These are phyloP conservation scores for Lichtheimia corymbifera DNA, from an alignment of 371 early-diverging fungal species.

Conservation along the genomic window DNA sequence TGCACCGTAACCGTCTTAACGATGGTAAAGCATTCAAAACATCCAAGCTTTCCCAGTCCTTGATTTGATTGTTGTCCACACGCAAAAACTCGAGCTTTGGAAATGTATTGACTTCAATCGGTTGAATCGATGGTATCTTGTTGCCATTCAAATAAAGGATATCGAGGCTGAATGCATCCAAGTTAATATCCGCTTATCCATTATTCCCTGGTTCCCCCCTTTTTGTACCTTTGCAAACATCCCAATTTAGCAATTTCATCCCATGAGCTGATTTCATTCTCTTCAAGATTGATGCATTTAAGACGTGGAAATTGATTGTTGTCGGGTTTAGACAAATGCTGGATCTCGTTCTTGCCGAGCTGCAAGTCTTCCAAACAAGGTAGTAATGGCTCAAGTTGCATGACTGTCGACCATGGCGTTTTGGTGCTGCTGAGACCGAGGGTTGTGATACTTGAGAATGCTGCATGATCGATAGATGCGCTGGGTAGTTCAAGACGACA, in stretches of 20 bases:
- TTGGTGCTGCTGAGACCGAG: slow-evolving; percentile 22
- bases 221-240: slow-evolving; percentile 47
- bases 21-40: slow-evolving; percentile 39
- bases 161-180: slow-evolving; percentile 29
- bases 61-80: slow-evolving; percentile 43
- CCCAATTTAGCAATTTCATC: slow-evolving; percentile 48
- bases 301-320: slow-evolving; percentile 49
- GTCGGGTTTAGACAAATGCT: slow-evolving; percentile 20
- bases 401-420: slow-evolving; percentile 34
- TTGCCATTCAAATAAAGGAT: slow-evolving; percentile 54
- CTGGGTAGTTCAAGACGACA: slow-evolving; percentile 32
- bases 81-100: slow-evolving; percentile 37
- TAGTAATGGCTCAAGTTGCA: slow-evolving; percentile 47
- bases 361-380: slow-evolving; percentile 66
- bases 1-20: slow-evolving; percentile 44
- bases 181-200: background rate
- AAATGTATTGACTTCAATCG: slow-evolving; percentile 22
- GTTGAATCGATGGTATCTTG: slow-evolving; percentile 22
- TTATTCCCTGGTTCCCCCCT: background rate
- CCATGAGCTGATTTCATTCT: slow-evolving; percentile 65
- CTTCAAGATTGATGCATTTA: slow-evolving; percentile 66
- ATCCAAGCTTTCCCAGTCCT: slow-evolving; percentile 46
- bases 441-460: slow-evolving; percentile 20
- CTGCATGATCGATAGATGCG: slow-evolving; percentile 20
- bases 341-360: slow-evolving; percentile 62